Percentiles rank a stretch among this genome's conserved stretches.
Conservation (phyloP, 805 yeast species). For the Jamesozyma hellenica region DNA sequence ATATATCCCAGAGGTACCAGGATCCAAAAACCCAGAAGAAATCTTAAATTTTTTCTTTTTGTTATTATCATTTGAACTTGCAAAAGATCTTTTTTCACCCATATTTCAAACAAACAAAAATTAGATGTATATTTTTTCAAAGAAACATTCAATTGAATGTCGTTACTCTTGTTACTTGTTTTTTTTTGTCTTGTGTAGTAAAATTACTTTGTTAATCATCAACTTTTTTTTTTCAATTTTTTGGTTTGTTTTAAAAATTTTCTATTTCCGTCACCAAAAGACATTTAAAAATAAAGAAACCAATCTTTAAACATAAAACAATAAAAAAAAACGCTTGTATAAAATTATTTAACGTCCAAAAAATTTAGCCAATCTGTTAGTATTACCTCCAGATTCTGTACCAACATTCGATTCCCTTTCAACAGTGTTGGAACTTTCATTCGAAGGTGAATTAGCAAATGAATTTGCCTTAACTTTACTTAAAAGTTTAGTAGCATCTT, state of each 20-base stretch:
- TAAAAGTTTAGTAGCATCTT: conserved; percentile 53
- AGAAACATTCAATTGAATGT: too few relatives aligned
- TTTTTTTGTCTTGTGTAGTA: too few relatives aligned
- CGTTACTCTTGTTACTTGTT: too few relatives aligned
- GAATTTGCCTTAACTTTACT: conserved; percentile 32
- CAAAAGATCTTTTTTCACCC: conserved; percentile 1
- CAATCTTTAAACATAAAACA: background rate
- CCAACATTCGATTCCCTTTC: conserved; percentile 6
- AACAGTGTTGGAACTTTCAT: background rate
- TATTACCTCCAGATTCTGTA: conserved; percentile 7
- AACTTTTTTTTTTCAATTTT: background rate
- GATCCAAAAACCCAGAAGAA: conserved; percentile 44
- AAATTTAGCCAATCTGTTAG: conserved; percentile 19
- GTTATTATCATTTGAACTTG: conserved; percentile 3
- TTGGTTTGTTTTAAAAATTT: too few relatives aligned
- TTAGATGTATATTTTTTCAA: too few relatives aligned
- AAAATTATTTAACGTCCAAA: conserved; percentile 11
- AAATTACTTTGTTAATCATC: too few relatives aligned
- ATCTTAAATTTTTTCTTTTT: conserved; percentile 24
- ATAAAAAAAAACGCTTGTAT: background rate
- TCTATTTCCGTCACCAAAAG: too few relatives aligned
- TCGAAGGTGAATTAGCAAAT: background rate
- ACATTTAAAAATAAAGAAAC: too few relatives aligned
- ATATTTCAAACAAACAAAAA: background rate
- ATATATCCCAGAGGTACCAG: conserved; percentile 77